Conservation (phyloP, 2,329 filamentous ascomycete species). For the Fusarium sp. region DNA sequence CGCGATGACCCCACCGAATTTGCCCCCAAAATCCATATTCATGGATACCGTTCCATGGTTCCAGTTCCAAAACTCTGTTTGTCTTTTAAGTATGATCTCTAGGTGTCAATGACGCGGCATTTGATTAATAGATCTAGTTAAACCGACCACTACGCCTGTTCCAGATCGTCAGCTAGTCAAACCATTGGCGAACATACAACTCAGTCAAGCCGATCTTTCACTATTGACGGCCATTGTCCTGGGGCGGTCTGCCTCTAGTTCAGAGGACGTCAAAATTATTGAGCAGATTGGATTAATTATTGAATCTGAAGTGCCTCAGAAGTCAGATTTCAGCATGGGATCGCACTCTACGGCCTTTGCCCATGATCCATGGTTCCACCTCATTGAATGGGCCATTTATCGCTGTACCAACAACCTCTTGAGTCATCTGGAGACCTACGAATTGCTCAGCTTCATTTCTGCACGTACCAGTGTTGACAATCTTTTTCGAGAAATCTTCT, state of each 20-base stretch:
- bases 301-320: not conserved
- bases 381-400: not conserved
- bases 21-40: not conserved
- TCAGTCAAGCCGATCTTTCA: not conserved
- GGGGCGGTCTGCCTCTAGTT: not conserved
- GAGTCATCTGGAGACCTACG: not conserved
- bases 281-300: not conserved
- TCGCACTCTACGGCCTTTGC: not conserved
- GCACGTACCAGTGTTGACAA: not conserved
- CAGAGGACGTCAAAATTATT: not conserved
- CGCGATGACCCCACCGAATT: not conserved
- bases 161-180: too few species aligned
- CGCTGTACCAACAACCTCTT: not conserved
- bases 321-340: not conserved
- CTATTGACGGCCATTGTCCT: not conserved
- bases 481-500: not conserved
- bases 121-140: not conserved
- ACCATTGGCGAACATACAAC: not conserved
- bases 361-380: not conserved
- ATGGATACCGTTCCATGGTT: not conserved
- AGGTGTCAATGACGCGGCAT: fast-evolving
- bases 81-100: not conserved
- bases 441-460: not conserved
- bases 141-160: not conserved
- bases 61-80: not conserved